Percentiles rank a stretch among this genome's conserved stretches.
phyloP scores from a whole-genome alignment of 2,329 filamentous ascomycete species.

The Penicillium concentricum region DNA sequence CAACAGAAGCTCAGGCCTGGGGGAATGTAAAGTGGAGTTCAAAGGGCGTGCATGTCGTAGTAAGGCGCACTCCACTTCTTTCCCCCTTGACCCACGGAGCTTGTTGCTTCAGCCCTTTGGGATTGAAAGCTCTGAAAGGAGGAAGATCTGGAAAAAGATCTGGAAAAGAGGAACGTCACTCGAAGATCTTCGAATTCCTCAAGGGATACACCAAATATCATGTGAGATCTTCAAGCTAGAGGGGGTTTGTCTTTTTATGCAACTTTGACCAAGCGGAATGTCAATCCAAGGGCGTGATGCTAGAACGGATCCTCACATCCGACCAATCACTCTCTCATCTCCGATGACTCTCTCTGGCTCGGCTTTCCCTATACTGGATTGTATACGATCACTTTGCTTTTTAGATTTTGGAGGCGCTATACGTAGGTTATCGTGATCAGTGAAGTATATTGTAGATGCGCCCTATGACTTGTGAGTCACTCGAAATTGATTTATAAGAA shows the following conservation, averaged over 20 bases:
- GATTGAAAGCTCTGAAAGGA: not conserved
- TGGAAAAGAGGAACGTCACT: not conserved
- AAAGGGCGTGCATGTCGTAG: constrained; percentile 24
- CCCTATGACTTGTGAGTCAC: constrained; percentile 6
- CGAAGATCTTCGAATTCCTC: not conserved
- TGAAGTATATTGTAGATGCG: not conserved
- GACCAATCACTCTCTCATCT: constrained; percentile 9
- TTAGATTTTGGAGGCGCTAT: not conserved
- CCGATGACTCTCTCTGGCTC: not conserved
- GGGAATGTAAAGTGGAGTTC: constrained; percentile 20
- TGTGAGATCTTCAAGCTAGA: not conserved
- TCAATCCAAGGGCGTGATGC: constrained; percentile 25
- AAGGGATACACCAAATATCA: not conserved
- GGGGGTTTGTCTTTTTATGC: not conserved
- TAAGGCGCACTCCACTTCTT: constrained; percentile 20
- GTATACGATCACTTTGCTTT: not conserved
- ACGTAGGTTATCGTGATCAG: not conserved
- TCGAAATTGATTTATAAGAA: constrained; percentile 9
- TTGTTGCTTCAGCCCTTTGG: not conserved
- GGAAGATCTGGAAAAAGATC: not conserved
- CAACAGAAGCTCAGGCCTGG: not conserved
- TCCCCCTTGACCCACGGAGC: not conserved
- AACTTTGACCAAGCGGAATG: constrained; percentile 12
- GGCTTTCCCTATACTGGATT: constrained; percentile 3
- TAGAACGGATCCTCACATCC: constrained; percentile 7